phyloP scores from a whole-genome alignment of 176 grass and related monocot genomes.

The Zizania latifolia region DNA sequence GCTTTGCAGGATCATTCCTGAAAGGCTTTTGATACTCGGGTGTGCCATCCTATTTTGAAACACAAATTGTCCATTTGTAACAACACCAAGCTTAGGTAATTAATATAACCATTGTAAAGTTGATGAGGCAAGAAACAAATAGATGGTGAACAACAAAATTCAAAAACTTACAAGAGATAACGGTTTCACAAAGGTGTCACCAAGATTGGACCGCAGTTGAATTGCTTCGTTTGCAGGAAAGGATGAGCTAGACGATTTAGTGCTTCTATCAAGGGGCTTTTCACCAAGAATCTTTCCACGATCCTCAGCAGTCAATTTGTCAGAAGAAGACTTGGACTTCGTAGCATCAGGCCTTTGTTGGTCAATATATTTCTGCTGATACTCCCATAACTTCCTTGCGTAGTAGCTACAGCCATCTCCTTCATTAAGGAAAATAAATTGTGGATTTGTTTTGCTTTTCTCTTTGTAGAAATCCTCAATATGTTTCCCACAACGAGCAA shows the following conservation, averaged over 20 bases:
- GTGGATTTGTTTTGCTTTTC: constrained; percentile 68
- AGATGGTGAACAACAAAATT: neutral
- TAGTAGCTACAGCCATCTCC: constrained; percentile 85
- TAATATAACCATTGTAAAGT: neutral
- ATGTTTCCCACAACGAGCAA: constrained; percentile 84
- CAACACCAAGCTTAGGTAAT: constrained; percentile 16
- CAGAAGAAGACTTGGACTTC: constrained; percentile 45
- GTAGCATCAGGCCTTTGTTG: constrained; percentile 30
- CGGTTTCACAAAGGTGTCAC: constrained; percentile 72
- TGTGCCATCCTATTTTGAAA: constrained; percentile 48
- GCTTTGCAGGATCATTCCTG: constrained; percentile 70
- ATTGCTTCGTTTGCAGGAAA: constrained; percentile 52
- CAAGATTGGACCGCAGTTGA: constrained; percentile 70
- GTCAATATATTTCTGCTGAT: constrained; percentile 60
- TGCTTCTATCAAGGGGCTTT: constrained; percentile 73
- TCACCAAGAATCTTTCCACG: constrained; percentile 93
- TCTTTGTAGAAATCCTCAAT: constrained; percentile 96
- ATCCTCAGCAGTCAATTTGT: constrained; percentile 75
- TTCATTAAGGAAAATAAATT: constrained; percentile 73
- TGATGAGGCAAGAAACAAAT: neutral
- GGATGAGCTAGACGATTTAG: constrained; percentile 38
- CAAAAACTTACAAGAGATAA: constrained; percentile 61
- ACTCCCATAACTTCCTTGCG: constrained; percentile 78
- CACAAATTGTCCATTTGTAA: constrained; percentile 27
- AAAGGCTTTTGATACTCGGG: constrained; percentile 69